Evolutionary conservation across 176 grass and related monocot species (phyloP), one percentile per base, ranked within the genome.

Genomic region (Olyra latifolia): DNA sequence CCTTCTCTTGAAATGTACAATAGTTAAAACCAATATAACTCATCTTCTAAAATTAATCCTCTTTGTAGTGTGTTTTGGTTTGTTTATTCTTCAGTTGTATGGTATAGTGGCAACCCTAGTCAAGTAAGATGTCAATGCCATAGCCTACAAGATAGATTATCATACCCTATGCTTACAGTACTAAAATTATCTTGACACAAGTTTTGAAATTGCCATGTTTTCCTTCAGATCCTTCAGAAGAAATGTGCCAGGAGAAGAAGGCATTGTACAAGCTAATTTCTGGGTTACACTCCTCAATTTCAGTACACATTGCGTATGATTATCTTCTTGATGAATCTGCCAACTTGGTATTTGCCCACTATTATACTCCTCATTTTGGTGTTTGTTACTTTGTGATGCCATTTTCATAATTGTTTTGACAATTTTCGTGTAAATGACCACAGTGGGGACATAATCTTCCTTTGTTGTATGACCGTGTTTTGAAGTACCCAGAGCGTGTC

Each of bases 261-360:
- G 88, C 87, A 9, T 38, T 99, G 68, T 96, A 91, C 84, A 96
- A 99, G 85, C 84, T 99, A 55, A 99, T 99, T 81, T 96, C 97
- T 29, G 93, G 97, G 50, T 44, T 99, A 74, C 97, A 99, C 88
- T 95, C 97, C 7, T 99, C 93, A 69, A 99, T 99, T 86, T 93
- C 97, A 79, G 91, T 96, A 71, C 97, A 99, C 62, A 99, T 99
- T 90, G 93, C 97, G 74, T 95, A 90, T 77, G 91, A 91, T 74
- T 99, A 93, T 89, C 91, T 90, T 69, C 54, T 96, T 29, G 85
- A 89, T 10, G 39, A 88, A 82, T 79, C 88, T 77, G 72, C 84
- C 62, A 91, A 91, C 62, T 69, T 72, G 84, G 96, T 99, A 91
- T 65, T 15, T 80, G n/a, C 53, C 3, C 35, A 32, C 10, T 44